Base-by-base conservation (phyloP, 768 basidiomycete species). In the Boletus subcaerulescens region DNA sequence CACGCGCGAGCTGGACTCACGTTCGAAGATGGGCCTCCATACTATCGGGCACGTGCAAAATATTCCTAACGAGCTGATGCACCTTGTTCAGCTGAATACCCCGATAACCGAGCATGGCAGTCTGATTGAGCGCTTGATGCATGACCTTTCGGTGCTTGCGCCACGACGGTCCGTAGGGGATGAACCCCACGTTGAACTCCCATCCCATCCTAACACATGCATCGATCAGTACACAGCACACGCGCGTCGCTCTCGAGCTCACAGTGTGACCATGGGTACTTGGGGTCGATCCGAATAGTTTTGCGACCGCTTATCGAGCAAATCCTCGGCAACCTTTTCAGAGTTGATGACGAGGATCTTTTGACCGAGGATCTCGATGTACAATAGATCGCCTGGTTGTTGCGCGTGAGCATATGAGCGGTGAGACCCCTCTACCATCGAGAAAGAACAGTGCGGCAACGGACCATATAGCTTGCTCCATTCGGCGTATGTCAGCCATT, bases 381-480 rank as follows among this genome's bases (percentile, higher is more conserved):
- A 65, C 24, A 64, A 40, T 0, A 71, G 47, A 42, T 70, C 63
- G 14, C 69, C 62, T 72, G 12, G 4, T 29, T 9, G 26, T 29
- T 29, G 26, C 26, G 26, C 26, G 26, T 29, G 26, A 29, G 9
- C 26, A 7, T n/a, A 43, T 26, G 31, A 48, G 24, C 12, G 26
- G 12, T 24, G 50, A 42, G 24, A 15, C 5, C 13, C 18, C 22
- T 7, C 18, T 24, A 12, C 7, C 6, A 40, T 12, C 17, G 4
- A 13, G 24, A 24, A 44, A 32, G 18, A 45, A 45, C 22, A 18
- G 42, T 35, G 15, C 1, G 17, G 5, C n/a, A 10, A 56, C 58
- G 3, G 52, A 77, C 78, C 77, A 55, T 74, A 78, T 66, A 69
- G 66, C 39, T 70, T 61, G 13, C 73, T 74, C 77, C 78, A 78